phyloP scores from a whole-genome alignment of 148 eudicot species.

The Rhododendron kiyosumense region DNA sequence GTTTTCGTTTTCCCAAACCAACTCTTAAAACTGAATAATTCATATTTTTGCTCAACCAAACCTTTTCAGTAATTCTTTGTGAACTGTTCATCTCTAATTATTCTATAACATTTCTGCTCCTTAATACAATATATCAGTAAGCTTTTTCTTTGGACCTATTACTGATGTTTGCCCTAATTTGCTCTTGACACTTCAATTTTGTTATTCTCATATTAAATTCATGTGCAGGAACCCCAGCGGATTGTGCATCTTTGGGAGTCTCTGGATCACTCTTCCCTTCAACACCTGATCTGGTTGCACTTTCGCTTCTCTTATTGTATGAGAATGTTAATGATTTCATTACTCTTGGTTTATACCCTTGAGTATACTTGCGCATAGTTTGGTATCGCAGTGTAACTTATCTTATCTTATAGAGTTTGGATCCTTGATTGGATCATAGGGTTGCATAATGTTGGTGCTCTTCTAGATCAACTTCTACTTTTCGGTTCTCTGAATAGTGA shows the following conservation, averaged over 20 bases:
- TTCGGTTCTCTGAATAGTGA: background rate
- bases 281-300: slow-evolving; percentile 70
- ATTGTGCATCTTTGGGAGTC: slow-evolving; percentile 83
- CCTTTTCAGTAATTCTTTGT: background rate
- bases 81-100: background rate
- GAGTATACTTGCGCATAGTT: background rate
- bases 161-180: background rate
- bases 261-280: slow-evolving; percentile 68
- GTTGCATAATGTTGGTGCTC: background rate
- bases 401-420: background rate
- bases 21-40: background rate
- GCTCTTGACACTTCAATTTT: background rate
- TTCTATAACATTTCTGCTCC: background rate
- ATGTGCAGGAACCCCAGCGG: slow-evolving; percentile 91
- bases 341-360: background rate
- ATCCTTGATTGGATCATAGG: background rate
- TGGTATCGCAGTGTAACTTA: background rate
- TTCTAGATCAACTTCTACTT: slow-evolving; percentile 4
- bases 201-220: background rate
- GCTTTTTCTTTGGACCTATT: background rate
- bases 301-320: background rate
- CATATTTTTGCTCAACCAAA: background rate
- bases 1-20: background rate
- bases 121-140: background rate
- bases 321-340: background rate